Evolutionary conservation across 2,329 filamentous ascomycete genomes (phyloP).

Genomic region (Neocucurbitaria cava): DNA sequence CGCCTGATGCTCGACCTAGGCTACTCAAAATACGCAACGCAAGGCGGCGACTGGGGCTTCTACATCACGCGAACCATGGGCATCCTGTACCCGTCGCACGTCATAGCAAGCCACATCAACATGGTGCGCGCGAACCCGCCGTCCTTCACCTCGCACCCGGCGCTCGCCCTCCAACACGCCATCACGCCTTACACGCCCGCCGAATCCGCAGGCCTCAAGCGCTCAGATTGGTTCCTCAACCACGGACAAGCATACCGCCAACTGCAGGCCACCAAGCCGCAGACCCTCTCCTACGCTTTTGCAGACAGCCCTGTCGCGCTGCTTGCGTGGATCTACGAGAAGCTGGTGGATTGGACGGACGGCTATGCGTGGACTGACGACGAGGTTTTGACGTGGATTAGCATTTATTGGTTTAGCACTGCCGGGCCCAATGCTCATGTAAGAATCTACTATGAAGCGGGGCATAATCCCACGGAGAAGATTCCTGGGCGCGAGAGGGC

Average conservation of each 20-base stretch:
- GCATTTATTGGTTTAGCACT: constrained; percentile 73
- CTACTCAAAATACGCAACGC: constrained; percentile 63
- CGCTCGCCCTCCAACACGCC: constrained; percentile 64
- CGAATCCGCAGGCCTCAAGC: constrained; percentile 61
- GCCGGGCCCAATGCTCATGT: constrained; percentile 72
- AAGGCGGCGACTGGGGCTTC: constrained; percentile 77
- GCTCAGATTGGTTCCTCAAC: constrained; percentile 63
- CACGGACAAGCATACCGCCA: constrained; percentile 67
- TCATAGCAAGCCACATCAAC: constrained; percentile 69
- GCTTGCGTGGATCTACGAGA: constrained; percentile 82
- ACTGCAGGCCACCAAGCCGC: constrained; percentile 71
- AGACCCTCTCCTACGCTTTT: constrained; percentile 74
- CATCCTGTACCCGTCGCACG: constrained; percentile 63
- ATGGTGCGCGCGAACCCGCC: constrained; percentile 56
- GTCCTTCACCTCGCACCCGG: constrained; percentile 57
- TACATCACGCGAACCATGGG: constrained; percentile 69
- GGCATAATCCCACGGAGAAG: constrained; percentile 48
- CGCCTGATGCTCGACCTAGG: constrained; percentile 73
- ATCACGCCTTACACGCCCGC: constrained; percentile 60
- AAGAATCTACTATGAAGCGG: constrained; percentile 75
- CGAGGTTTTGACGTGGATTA: constrained; percentile 77
- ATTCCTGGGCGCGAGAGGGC: constrained; percentile 44
- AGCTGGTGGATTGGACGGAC: constrained; percentile 79
- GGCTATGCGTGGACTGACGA: constrained; percentile 76
- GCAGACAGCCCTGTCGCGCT: constrained; percentile 73